These are phyloP conservation scores for Trichoderma afroharzianum DNA, from an alignment of 2,329 filamentous ascomycete genomes.

Conservation along the genomic window DNA sequence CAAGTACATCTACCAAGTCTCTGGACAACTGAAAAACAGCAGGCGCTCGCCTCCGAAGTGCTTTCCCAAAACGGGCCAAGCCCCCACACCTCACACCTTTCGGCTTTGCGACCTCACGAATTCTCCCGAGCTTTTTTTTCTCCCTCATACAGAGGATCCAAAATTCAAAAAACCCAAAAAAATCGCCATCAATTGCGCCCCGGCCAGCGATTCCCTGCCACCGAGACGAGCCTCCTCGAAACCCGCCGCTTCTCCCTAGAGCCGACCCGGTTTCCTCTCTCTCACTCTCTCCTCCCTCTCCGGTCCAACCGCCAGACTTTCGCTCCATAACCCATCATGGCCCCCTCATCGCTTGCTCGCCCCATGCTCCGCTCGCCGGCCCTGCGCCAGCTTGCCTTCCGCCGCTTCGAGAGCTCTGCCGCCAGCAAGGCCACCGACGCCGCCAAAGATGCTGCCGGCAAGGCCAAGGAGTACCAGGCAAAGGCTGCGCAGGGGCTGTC, in stretches of 20 bases:
- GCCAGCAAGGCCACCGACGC: slow-evolving; percentile 38
- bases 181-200: slow-evolving; percentile 36
- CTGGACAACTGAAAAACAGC: background rate
- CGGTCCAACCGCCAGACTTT: slow-evolving; percentile 9
- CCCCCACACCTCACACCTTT: slow-evolving; percentile 20
- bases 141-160: slow-evolving; percentile 25
- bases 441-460: slow-evolving; percentile 37
- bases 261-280: background rate
- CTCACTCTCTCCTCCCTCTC: background rate
- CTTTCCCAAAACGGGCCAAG: slow-evolving; percentile 31
- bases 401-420: slow-evolving; percentile 60
- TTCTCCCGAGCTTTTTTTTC: slow-evolving; percentile 48
- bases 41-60: slow-evolving; percentile 10
- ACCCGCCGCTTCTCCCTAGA: background rate
- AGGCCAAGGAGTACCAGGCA: slow-evolving; percentile 45
- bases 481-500: slow-evolving; percentile 82
- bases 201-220: slow-evolving; percentile 4
- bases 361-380: slow-evolving; percentile 45
- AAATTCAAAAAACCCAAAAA: slow-evolving; percentile 14
- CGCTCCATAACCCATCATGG: slow-evolving; percentile 25
- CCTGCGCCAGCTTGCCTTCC: slow-evolving; percentile 43
- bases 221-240: slow-evolving; percentile 11
- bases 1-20: background rate
- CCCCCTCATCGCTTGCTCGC: slow-evolving; percentile 38
- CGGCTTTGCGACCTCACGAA: slow-evolving; percentile 35